Conservation (phyloP, 192 early-diverging fungal genomes). For the Podila clonocystis region DNA sequence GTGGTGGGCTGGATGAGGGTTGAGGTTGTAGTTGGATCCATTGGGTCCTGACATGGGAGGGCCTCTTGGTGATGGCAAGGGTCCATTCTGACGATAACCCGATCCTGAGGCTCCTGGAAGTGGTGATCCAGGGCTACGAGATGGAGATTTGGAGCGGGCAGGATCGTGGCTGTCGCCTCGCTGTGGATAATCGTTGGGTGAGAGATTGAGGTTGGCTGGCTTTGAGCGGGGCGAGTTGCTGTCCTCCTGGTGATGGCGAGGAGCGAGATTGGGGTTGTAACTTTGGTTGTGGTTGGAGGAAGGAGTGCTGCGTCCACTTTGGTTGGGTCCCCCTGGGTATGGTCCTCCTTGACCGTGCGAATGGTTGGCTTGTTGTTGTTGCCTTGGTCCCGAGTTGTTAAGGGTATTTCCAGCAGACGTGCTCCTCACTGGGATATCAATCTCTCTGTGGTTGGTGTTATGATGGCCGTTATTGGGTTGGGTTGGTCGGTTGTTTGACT, state of each 20-base stretch:
- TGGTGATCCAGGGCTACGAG: background rate
- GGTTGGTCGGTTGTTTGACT: background rate
- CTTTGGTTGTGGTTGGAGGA: constrained; percentile 1
- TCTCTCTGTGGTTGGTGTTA: constrained; percentile 3
- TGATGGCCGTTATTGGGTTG: constrained; percentile 7
- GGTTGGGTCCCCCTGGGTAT: background rate
- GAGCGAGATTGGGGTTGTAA: background rate
- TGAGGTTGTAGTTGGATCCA: background rate
- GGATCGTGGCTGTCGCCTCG: background rate
- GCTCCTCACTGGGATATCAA: constrained; percentile 22
- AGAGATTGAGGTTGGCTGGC: constrained; percentile 15
- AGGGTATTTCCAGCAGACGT: constrained; percentile 24
- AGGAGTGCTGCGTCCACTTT: background rate
- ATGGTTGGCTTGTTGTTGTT: background rate
- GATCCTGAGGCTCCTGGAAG: background rate
- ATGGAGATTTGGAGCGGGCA: background rate
- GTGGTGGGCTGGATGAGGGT: constrained; percentile 44
- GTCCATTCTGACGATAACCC: background rate
- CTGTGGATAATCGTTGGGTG: constrained; percentile 7
- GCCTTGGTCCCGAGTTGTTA: background rate
- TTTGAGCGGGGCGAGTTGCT: constrained; percentile 1
- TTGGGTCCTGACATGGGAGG: background rate
- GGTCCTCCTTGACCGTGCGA: background rate
- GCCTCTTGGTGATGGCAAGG: background rate
- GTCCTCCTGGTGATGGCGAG: background rate